Base-by-base conservation (phyloP, 2,329 filamentous ascomycete species). In the Macrophomina phaseolina region DNA sequence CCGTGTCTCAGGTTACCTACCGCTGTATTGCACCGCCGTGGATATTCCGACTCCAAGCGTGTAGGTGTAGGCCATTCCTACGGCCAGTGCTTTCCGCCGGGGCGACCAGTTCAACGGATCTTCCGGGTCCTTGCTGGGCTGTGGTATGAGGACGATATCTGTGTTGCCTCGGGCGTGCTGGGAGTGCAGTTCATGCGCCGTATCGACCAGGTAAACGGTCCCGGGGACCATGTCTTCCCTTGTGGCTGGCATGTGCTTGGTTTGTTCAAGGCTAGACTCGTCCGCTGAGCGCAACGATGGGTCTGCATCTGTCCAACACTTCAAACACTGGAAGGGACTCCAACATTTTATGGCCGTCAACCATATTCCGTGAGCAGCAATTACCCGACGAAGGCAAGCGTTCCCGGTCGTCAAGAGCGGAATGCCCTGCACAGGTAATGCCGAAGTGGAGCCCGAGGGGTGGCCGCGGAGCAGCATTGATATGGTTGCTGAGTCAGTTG, bases 11-110 rank as follows among this genome's bases (percentile, higher is more conserved):
- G 23, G n/a, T 36, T 11, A 61, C 56, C 23, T 32, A 61, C 56
- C 56, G 56, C 56, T 61, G 70, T 86, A 85, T 12, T 83, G 80
- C 4, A 81, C 78, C 1, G 83, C 79, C 18, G 77, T 77, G 3
- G 83, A 78, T 49, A 85, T 81, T 6, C 83, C 84, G 16, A 79
- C 79, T 73, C 81, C 81, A 49, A 83, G 77, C 0, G 80, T 81
- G 69, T 84, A 85, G 16, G 82, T 14, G 30, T 61, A 61, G 14
- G 56, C 56, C 56, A 61, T 61, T 11, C 56, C 56, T 14, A 61
- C 48, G 16, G 56, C 56, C 28, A 61, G 56, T 8, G 78, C 56
- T 46, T 61, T 61, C 16, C 56, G 56, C 12, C 56, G 32, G 28
- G 38, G 69, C 2, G 72, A 72, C 76, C 76, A 78, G 55, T 76